A percentile compares a stretch with the other conserved stretches of the same genome.
phyloP scores from a whole-genome alignment of 164 flowering plant genomes.

The Hamamelis virginiana region DNA sequence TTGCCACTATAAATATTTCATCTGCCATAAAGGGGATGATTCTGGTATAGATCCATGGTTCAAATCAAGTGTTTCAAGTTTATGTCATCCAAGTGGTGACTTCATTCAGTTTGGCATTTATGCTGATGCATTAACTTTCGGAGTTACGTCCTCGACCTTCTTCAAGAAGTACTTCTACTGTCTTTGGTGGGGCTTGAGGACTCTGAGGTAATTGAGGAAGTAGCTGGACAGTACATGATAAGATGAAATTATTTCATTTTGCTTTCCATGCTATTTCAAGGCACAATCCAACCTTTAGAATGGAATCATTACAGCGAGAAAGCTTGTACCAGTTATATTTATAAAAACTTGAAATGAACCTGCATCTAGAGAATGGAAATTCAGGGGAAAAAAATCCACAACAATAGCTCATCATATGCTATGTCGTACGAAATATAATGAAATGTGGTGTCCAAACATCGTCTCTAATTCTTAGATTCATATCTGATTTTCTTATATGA shows the following conservation, averaged over 20 bases:
- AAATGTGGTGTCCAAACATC: no score
- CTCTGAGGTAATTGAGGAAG: constrained; percentile 43
- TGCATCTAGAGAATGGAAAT: no score
- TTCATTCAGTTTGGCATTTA: constrained; percentile 61
- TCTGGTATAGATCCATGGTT: constrained; percentile 45
- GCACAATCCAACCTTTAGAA: not conserved
- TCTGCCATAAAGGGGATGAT: constrained; percentile 28
- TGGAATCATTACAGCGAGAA: not conserved
- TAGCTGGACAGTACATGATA: not conserved
- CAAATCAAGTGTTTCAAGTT: constrained; percentile 35
- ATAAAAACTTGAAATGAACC: no score
- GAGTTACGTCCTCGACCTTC: constrained; percentile 41
- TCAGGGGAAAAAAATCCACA: no score
- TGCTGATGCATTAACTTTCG: constrained; percentile 45
- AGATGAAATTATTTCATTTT: not conserved
- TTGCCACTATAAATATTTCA: constrained; percentile 41
- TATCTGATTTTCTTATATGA: no score
- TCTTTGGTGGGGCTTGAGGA: constrained; percentile 82
- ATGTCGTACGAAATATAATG: no score
- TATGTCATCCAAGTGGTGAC: constrained; percentile 38
- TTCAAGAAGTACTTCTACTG: constrained; percentile 65
- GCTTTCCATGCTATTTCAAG: not conserved
- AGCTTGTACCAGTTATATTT: no score
- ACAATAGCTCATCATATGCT: no score
- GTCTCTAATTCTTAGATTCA: no score